phyloP scores from a whole-genome alignment of 2,329 filamentous ascomycete genomes.

The Fonsecaea erecta region DNA sequence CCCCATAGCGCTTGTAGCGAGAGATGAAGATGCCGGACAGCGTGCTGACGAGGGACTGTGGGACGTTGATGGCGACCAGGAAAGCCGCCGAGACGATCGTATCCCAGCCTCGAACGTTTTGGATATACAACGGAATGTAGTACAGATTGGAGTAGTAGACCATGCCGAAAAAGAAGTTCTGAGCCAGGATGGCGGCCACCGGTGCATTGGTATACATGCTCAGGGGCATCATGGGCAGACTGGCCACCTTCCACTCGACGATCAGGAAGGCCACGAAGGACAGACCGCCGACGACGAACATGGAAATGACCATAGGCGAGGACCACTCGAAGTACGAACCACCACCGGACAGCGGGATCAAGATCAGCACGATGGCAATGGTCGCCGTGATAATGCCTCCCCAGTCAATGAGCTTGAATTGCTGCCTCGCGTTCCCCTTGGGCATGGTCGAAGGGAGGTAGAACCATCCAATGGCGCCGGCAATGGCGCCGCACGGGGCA shows the following conservation, averaged over 20 bases:
- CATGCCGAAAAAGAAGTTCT: slow-evolving; percentile 22
- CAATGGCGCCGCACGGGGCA: slow-evolving; percentile 56
- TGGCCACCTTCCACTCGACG: slow-evolving; percentile 61
- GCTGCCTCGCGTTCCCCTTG: slow-evolving; percentile 54
- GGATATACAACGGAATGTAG: slow-evolving; percentile 16
- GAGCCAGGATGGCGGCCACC: slow-evolving; percentile 15
- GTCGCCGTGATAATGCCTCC: slow-evolving; percentile 61
- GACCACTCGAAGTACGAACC: slow-evolving; percentile 62
- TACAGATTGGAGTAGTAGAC: slow-evolving; percentile 18
- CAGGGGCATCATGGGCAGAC: slow-evolving; percentile 62
- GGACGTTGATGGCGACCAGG: slow-evolving; percentile 15
- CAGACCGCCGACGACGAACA: slow-evolving; percentile 58
- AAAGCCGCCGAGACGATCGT: slow-evolving; percentile 14
- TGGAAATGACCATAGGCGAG: slow-evolving; percentile 63
- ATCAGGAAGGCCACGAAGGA: slow-evolving; percentile 57
- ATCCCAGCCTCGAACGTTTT: slow-evolving; percentile 17
- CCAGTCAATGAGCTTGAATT: slow-evolving; percentile 63
- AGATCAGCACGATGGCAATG: slow-evolving; percentile 61
- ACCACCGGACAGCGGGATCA: slow-evolving; percentile 68
- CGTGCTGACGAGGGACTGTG: slow-evolving; percentile 10
- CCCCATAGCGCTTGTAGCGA: slow-evolving; percentile 61
- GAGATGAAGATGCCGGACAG: slow-evolving; percentile 65
- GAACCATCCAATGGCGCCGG: slow-evolving; percentile 54
- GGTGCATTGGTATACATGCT: slow-evolving; percentile 16
- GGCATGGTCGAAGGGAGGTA: slow-evolving; percentile 59